A percentile compares a stretch with the other conserved stretches of the same genome.
These are phyloP conservation scores for Acanthamoeba sp. DNA, from an alignment of 208 protist species.

Conservation along the genomic window DNA sequence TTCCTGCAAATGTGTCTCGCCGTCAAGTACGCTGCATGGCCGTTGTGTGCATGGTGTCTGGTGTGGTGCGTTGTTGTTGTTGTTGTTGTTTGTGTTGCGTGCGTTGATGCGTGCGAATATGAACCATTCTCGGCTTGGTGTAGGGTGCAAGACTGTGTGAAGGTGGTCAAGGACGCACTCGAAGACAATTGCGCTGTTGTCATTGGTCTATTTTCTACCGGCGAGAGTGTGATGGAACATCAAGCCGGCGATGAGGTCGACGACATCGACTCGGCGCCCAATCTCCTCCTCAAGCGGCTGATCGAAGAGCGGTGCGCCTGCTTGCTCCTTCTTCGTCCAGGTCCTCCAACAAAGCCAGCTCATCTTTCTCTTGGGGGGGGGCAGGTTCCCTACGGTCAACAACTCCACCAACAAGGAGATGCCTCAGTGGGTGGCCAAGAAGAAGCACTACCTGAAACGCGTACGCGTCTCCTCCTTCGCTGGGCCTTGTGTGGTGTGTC, in stretches of 20 bases:
- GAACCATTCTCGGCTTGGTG: too few relatives aligned
- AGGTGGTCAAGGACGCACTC: constrained; percentile 10
- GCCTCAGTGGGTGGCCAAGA: constrained; percentile 25
- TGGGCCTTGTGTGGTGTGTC: not conserved
- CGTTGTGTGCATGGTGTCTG: not conserved
- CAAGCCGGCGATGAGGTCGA: constrained; percentile 16
- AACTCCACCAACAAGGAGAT: not conserved
- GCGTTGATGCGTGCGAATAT: too few relatives aligned
- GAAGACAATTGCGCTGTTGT: constrained; percentile 49
- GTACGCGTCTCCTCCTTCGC: not conserved
- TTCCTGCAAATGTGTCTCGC: constrained; percentile 43
- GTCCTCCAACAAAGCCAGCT: not conserved
- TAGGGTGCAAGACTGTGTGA: not conserved
- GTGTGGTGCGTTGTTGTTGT: not conserved
- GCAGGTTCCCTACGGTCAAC: not conserved
- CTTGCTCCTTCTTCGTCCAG: too few relatives aligned
- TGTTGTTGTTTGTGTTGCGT: not conserved
- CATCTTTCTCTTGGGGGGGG: not conserved
- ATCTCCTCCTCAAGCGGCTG: not conserved
- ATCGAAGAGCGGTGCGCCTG: constrained; percentile 20
- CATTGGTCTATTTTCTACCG: constrained; percentile 72
- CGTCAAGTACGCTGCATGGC: constrained; percentile 11
- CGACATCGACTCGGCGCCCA: constrained; percentile 37
- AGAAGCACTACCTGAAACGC: constrained; percentile 17
- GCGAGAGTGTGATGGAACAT: constrained; percentile 49